Base-by-base conservation (phyloP, 2,329 filamentous ascomycete species). In the Penicillium palitans region DNA sequence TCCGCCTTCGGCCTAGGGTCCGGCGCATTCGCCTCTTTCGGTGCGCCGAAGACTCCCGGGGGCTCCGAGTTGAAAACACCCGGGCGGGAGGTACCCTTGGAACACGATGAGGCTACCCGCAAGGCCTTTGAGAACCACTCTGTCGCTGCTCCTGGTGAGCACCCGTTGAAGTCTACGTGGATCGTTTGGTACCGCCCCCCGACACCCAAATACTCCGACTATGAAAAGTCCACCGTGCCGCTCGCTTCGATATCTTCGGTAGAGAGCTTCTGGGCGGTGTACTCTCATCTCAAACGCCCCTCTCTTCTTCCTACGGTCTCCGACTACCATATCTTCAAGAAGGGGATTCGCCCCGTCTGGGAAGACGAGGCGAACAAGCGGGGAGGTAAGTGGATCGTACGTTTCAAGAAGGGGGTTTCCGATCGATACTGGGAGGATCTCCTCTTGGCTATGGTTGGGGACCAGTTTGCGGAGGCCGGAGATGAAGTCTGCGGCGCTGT, bases 361-460 rank as follows among this genome's bases (percentile, higher is more conserved):
- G 95, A 99, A 76, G 95, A 99, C 68, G 92, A 96, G 47, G 91
- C 96, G 74, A 99, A 99, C 79, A 95, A 91, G 76, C 89, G 88
- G 66, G 95, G 95, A 55, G 95, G 95, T 52, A 99, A 99, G 79
- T 99, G 93, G 93, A 93, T 97, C 65, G 88, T 99, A 74, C 85
- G 93, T 65, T 80, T 99, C 73, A 97, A 96, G 84, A 99, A 99
- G 82, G 95, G 95, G 27, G 91, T 99, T 21, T 91, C 91, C 19
- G 95, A 98, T 76, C 87, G 93, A 55, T 97, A 96, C 76, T 99
- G 95, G 91, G 95, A 99, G 80, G 91, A 97, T 72, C 82, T 98
- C 50, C 80, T 98, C 60, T 81, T 98, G 68, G 92, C 91, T 27
- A 89, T 97, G 68, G 87, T 97, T 58, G 95, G 95, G 44, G 93